phyloP scores from a whole-genome alignment of 2,329 filamentous ascomycete species.

The Arthrobotrys sinensis region DNA sequence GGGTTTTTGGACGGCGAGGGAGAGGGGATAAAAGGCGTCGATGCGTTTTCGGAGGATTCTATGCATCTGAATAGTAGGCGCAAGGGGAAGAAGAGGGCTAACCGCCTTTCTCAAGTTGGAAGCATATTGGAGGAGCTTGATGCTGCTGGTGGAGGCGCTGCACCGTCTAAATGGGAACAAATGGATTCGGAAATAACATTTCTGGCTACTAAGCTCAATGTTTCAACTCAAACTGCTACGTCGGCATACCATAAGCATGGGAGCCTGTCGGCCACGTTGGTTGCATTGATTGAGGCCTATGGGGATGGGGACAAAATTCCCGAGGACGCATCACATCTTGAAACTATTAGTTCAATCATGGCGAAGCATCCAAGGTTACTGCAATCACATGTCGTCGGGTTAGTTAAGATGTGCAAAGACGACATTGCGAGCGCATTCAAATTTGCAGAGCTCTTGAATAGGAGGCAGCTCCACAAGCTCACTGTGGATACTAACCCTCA shows the following conservation, averaged over 20 bases:
- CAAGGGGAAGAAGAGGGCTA: conserved; percentile 55
- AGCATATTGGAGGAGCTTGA: conserved; percentile 50
- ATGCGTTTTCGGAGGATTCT: conserved; percentile 62
- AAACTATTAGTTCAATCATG: conserved; percentile 46
- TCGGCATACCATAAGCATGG: conserved; percentile 62
- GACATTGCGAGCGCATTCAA: conserved; percentile 62
- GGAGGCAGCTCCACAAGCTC: conserved; percentile 50
- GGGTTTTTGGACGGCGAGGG: conserved; percentile 61
- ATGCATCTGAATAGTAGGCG: conserved; percentile 41
- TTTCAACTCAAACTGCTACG: conserved; percentile 55
- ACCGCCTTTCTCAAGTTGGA: conserved; percentile 41
- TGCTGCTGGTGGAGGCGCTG: neutral
- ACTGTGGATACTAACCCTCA: conserved; percentile 11
- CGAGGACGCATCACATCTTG: conserved; percentile 61
- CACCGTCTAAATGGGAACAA: conserved; percentile 61
- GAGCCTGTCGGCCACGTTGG: conserved; percentile 58
- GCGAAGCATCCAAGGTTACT: conserved; percentile 37
- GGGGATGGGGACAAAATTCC: conserved; percentile 39
- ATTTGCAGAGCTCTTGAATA: conserved; percentile 62
- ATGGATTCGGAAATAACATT: conserved; percentile 62
- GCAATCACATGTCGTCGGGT: conserved; percentile 58
- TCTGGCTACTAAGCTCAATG: conserved; percentile 60
- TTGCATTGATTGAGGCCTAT: conserved; percentile 61
- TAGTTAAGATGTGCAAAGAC: conserved; percentile 63
- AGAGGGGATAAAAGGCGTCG: conserved; percentile 61